Percentiles rank a stretch among this genome's conserved stretches.
phyloP scores from a whole-genome alignment of 2,329 filamentous ascomycete species.

The Aspergillus chevalieri region DNA sequence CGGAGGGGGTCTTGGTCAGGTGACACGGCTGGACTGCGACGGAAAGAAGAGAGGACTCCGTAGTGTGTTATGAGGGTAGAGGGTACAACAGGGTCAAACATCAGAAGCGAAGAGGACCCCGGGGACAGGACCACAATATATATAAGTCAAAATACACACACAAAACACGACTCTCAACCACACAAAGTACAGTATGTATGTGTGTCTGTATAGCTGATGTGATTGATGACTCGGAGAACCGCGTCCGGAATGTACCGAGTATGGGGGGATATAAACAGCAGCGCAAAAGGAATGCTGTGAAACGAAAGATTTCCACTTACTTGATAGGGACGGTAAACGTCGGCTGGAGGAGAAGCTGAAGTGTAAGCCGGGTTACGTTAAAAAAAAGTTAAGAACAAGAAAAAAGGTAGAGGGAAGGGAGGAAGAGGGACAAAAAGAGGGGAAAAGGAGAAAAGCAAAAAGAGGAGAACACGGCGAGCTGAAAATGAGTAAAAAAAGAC shows the following conservation, averaged over 20 bases:
- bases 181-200: too few species aligned
- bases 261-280: constrained; percentile 1
- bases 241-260: too few species aligned
- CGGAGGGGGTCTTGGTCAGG: constrained; percentile 2
- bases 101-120: too few species aligned
- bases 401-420: constrained; percentile 7
- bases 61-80: too few species aligned
- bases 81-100: too few species aligned
- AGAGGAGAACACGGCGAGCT: constrained; percentile 1
- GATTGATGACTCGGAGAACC: too few species aligned
- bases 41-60: not conserved
- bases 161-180: too few species aligned
- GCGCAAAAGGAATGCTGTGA: constrained; percentile 1
- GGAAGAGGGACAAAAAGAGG: constrained; percentile 6
- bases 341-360: constrained; percentile 17
- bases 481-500: constrained; percentile 2
- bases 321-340: constrained; percentile 34
- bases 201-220: too few species aligned
- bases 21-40: not conserved
- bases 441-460: constrained; percentile 6
- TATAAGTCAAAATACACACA: too few species aligned
- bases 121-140: too few species aligned
- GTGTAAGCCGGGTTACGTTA: constrained; percentile 12
- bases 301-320: constrained; percentile 22
- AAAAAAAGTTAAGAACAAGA: constrained; percentile 5